These are phyloP conservation scores for Punctularia strigosozonata DNA, from an alignment of 768 basidiomycete species.

Conservation along the genomic window DNA sequence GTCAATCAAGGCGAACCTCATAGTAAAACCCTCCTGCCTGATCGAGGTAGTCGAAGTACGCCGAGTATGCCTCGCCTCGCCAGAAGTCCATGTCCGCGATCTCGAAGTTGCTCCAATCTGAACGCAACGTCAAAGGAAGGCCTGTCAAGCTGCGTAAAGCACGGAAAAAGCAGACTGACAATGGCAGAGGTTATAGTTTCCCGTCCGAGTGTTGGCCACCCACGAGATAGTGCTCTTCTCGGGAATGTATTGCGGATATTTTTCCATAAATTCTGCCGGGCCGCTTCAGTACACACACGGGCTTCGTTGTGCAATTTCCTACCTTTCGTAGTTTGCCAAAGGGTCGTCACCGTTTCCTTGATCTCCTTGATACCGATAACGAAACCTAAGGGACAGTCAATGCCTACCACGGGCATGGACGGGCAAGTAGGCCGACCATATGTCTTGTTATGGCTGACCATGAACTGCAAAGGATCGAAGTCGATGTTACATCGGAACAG, in stretches of 20 bases:
- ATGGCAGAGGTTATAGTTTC: slow-evolving; percentile 35
- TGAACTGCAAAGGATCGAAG: slow-evolving; percentile 55
- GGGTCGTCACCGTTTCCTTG: slow-evolving; percentile 64
- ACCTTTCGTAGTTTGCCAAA: slow-evolving; percentile 73
- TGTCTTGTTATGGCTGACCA: slow-evolving; percentile 70
- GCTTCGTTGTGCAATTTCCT: slow-evolving; percentile 3
- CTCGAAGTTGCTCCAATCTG: too few relatives aligned
- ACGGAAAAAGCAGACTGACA: slow-evolving; percentile 14
- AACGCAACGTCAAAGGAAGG: too few relatives aligned
- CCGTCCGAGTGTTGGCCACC: too few relatives aligned
- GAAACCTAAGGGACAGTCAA: slow-evolving; percentile 36
- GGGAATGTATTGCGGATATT: slow-evolving; percentile 49
- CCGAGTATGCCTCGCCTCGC: slow-evolving; percentile 30
- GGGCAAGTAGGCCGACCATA: slow-evolving; percentile 41
- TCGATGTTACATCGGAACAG: slow-evolving; percentile 73
- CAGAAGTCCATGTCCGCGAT: slow-evolving; percentile 33
- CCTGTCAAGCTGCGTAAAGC: not conserved
- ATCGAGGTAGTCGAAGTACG: slow-evolving; percentile 34
- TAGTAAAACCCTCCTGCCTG: slow-evolving; percentile 41
- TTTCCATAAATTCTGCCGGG: slow-evolving; percentile 48
- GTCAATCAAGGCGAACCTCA: slow-evolving; percentile 42
- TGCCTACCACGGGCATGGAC: not conserved
- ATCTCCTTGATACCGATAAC: slow-evolving; percentile 73
- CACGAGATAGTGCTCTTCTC: too few relatives aligned
- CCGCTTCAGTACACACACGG: not conserved